Conservation (phyloP, 169 alveolate species). For the Fabrea salina region DNA sequence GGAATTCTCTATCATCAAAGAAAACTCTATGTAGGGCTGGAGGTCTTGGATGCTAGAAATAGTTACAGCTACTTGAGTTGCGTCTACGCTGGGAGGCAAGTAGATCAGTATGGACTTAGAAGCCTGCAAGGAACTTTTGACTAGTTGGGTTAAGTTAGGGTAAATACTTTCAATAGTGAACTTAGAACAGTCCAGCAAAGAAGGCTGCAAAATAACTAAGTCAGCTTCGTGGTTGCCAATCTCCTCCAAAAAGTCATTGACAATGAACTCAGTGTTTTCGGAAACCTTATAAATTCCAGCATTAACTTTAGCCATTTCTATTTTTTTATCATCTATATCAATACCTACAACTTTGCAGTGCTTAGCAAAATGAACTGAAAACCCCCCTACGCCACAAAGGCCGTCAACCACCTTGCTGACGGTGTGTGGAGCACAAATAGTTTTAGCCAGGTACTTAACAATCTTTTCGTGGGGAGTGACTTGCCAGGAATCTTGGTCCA, state of each 20-base stretch:
- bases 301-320: neutral
- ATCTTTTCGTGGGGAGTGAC: neutral
- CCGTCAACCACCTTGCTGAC: slow-evolving; percentile 17
- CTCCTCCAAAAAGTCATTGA: neutral
- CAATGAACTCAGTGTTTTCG: neutral
- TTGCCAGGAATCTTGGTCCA: neutral
- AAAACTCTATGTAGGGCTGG: neutral
- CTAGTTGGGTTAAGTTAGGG: too few species aligned
- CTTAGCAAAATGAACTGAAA: slow-evolving; percentile 9
- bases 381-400: slow-evolving; percentile 23
- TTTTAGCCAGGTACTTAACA: neutral
- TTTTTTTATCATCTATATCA: slow-evolving; percentile 3
- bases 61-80: neutral
- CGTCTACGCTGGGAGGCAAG: neutral
- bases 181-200: too few species aligned
- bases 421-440: too few species aligned
- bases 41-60: neutral
- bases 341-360: neutral
- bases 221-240: too few species aligned
- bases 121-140: too few species aligned
- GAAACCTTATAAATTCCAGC: neutral
- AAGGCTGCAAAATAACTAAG: too few species aligned
- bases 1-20: neutral
- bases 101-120: too few species aligned
- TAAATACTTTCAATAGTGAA: too few species aligned